Evolutionary conservation across 2,329 filamentous ascomycete species (phyloP), one percentile per base, ranked within the genome.

Genomic region (Alternaria infectoria): DNA sequence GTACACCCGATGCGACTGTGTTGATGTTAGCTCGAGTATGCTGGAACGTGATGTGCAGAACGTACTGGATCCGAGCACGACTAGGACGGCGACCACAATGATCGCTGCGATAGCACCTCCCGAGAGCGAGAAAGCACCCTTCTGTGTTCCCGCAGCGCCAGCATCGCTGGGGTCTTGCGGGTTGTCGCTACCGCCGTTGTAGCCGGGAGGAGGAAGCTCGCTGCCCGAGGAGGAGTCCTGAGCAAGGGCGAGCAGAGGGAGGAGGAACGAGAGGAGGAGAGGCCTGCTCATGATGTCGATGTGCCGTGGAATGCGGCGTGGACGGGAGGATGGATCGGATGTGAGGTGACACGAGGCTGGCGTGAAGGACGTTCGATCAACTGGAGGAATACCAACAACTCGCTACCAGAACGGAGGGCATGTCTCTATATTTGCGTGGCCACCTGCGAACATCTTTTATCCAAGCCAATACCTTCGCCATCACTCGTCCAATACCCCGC

Each of bases 51-150:
- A 40, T 36, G 44, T 50, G 26, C 32, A 15, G 19, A 32, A 79
- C 88, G 76, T 83, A 94, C 92, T 87, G 78, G 91, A 91, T 62
- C 91, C 77, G 10, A 77, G 61, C 2, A 78, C 81, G 17, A 93
- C 82, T 36, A 88, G 86, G 9, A 92, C 88, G 10, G 88, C 87
- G 6, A 93, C 91, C 4, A 93, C 87, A 12, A 93, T 89, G 69
- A 96, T 93, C 51, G 91, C 91, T 61, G 92, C 85, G 72, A 93
- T 83, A 13, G 86, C 92, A 19, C 90, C 90, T 40, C 84, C 88
- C 3, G 90, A 92, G 21, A 96, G 80, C 40, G 83, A 83, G 69
- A 91, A 85, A 15, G 86, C 87, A 6, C 87, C 86, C 21, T 84
- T 84, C 64, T 85, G 87, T 15, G 84, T 79, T 17, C 92, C 91